phyloP scores from a whole-genome alignment of 129 eudicot species.

The Rutidosis leptorrhynchoides region DNA sequence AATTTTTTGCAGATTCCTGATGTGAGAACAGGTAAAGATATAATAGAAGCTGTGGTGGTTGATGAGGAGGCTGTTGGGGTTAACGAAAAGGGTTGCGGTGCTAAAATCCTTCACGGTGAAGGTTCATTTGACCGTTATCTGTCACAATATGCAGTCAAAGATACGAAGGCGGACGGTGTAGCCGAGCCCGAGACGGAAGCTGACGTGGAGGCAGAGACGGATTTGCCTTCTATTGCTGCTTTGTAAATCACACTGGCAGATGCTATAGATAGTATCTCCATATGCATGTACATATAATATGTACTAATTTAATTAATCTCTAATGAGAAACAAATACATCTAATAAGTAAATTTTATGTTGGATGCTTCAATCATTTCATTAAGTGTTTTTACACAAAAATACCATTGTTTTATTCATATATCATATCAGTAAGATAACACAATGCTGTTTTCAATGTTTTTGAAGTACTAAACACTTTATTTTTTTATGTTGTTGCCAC shows the following conservation, averaged over 20 bases:
- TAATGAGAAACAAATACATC: conserved; percentile 20
- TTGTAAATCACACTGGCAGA: conserved; percentile 39
- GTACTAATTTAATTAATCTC: conserved; percentile 30
- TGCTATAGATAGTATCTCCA: conserved; percentile 23
- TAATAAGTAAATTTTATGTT: conserved; percentile 26
- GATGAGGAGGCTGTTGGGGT: conserved; percentile 83
- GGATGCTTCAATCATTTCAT: conserved; percentile 20
- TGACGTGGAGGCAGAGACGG: conserved; percentile 66
- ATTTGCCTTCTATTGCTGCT: conserved; percentile 86
- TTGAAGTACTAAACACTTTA: background rate
- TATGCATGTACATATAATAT: conserved; percentile 34
- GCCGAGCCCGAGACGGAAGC: conserved; percentile 38
- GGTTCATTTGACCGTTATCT: conserved; percentile 72
- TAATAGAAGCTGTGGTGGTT: conserved; percentile 82
- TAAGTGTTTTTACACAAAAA: background rate
- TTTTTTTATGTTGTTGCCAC: background rate
- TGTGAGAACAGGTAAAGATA: conserved; percentile 73
- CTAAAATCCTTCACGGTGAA: conserved; percentile 79
- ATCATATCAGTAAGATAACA: background rate
- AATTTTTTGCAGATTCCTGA: conserved; percentile 83
- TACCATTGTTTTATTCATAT: background rate
- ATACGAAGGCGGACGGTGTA: conserved; percentile 51
- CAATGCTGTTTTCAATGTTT: background rate
- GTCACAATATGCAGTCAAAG: conserved; percentile 34
- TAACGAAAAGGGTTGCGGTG: conserved; percentile 65